Percentiles rank a stretch among this genome's conserved stretches.
These are phyloP conservation scores for Metschnikowia amazonensis DNA, from an alignment of 805 yeast genomes.

Conservation along the genomic window DNA sequence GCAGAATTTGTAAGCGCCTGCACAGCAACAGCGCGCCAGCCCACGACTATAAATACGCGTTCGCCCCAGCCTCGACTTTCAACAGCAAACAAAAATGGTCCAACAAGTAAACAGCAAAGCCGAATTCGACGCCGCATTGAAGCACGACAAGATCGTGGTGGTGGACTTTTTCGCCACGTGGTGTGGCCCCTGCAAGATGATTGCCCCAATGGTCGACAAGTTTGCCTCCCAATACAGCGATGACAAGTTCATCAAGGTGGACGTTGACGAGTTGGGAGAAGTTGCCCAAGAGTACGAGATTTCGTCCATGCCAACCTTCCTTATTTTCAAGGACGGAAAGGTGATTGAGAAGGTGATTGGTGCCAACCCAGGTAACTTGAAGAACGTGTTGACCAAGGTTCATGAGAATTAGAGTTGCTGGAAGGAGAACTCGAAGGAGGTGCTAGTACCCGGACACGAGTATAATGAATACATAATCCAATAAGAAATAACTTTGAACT, in stretches of 20 bases:
- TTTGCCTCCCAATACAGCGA: constrained; percentile 63
- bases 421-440: too few relatives aligned
- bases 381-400: constrained; percentile 47
- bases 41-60: not conserved
- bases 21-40: not conserved
- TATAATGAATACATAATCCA: too few relatives aligned
- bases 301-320: constrained; percentile 56
- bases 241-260: constrained; percentile 83
- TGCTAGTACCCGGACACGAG: too few relatives aligned
- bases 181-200: constrained; percentile 99
- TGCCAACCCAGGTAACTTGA: constrained; percentile 83
- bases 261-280: constrained; percentile 78
- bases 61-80: not conserved
- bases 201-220: constrained; percentile 89
- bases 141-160: constrained; percentile 70
- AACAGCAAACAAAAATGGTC: constrained; percentile 31
- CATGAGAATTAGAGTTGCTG: constrained; percentile 1
- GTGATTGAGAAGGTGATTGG: constrained; percentile 79
- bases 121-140: constrained; percentile 67
- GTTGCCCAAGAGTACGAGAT: constrained; percentile 66
- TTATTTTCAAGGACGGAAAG: constrained; percentile 81
- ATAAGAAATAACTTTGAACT: too few relatives aligned
- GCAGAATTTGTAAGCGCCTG: constrained; percentile 5
- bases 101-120: constrained; percentile 26
- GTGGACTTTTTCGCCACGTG: constrained; percentile 96